Conservation (phyloP, 2,329 filamentous ascomycete species). For the Neopestalotiopsis rosae region DNA sequence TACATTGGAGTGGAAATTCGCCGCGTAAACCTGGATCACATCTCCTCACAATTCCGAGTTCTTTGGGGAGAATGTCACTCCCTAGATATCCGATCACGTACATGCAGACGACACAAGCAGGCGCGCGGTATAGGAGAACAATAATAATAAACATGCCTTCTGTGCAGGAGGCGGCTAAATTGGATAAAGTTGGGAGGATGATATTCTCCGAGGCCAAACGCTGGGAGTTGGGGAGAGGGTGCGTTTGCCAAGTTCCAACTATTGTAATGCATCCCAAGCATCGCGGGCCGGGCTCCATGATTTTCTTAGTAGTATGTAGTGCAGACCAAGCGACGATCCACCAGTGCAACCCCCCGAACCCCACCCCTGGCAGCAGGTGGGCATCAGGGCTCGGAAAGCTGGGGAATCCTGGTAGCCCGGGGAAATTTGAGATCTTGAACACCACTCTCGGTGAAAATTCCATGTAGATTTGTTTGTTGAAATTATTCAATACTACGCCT, state of each 20-base stretch:
- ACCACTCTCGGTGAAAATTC: background rate
- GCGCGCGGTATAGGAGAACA: background rate
- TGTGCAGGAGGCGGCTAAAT: conserved; percentile 9
- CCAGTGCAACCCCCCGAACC: too few relatives aligned
- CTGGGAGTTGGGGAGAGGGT: background rate
- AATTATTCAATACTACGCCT: background rate
- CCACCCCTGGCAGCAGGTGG: background rate
- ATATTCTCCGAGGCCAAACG: conserved; percentile 7
- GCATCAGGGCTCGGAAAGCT: background rate
- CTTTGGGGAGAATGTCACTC: background rate
- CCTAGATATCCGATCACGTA: background rate
- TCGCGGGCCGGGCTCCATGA: background rate
- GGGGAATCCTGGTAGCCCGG: background rate
- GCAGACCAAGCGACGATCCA: background rate
- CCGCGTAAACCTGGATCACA: background rate
- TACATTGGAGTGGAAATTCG: too few relatives aligned
- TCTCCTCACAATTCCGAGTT: background rate
- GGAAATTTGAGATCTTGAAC: background rate
- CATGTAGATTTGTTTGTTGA: background rate
- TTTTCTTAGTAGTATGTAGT: background rate
- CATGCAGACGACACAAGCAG: background rate
- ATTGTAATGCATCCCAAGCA: background rate
- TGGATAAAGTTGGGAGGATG: conserved; percentile 10
- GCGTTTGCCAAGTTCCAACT: background rate
- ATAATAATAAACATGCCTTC: background rate